Evolutionary conservation across 768 basidiomycete species (phyloP).

Genomic region (Sistotremastrum niveocremeum): DNA sequence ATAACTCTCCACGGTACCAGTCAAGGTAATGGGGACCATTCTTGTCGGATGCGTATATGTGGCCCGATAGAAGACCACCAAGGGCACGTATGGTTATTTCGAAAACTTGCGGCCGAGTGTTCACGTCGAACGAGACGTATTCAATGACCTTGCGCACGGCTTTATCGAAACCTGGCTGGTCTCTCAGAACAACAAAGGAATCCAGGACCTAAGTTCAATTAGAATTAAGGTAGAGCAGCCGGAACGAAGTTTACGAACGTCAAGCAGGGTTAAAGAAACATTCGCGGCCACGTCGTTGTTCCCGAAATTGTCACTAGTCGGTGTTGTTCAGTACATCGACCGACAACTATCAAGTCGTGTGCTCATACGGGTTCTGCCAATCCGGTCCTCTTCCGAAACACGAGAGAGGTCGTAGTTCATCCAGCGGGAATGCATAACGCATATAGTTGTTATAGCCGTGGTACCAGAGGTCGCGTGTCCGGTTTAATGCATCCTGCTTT

Average conservation of each 20-base stretch:
- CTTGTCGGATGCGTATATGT: constrained; percentile 59
- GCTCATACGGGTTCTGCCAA: constrained; percentile 62
- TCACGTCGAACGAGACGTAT: constrained; percentile 82
- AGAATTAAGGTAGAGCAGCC: constrained; percentile 2
- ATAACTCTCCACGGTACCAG: constrained; percentile 75
- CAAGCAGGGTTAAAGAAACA: constrained; percentile 73
- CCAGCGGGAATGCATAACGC: constrained; percentile 74
- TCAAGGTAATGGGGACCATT: constrained; percentile 60
- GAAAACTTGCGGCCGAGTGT: constrained; percentile 96
- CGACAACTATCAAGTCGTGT: constrained; percentile 7
- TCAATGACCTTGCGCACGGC: constrained; percentile 73
- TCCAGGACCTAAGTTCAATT: constrained; percentile 44
- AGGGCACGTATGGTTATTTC: constrained; percentile 92
- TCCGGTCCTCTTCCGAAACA: constrained; percentile 84
- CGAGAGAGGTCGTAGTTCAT: constrained; percentile 79
- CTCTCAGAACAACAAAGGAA: constrained; percentile 77
- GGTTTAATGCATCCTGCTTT: constrained; percentile 16
- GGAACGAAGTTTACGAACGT: constrained; percentile 13
- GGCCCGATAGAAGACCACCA: constrained; percentile 79
- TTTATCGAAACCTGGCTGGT: constrained; percentile 64
- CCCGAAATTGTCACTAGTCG: constrained; percentile 49
- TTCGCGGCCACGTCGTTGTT: constrained; percentile 92
- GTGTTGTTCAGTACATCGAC: constrained; percentile 7
- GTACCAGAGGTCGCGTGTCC: constrained; percentile 68
- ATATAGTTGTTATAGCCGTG: constrained; percentile 88